These are phyloP conservation scores for Ceratocystis diversiconidia DNA, from an alignment of 2,329 filamentous ascomycete genomes.

Conservation along the genomic window DNA sequence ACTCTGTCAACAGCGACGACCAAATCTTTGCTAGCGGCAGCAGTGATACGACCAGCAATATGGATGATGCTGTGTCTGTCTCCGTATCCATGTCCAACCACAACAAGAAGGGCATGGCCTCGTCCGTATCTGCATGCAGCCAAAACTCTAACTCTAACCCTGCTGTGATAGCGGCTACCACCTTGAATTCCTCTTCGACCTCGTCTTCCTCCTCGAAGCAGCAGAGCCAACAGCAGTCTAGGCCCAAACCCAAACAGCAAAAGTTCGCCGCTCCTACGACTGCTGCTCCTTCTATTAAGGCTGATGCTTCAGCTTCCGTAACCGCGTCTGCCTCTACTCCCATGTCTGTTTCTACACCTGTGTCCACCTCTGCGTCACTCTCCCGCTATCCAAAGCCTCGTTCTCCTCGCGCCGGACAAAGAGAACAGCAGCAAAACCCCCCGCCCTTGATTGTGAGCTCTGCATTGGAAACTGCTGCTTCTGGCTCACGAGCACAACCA, in stretches of 20 bases:
- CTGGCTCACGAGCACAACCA: too few species aligned
- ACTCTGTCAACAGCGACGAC: constrained; percentile 48
- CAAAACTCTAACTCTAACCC: background rate
- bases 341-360: background rate
- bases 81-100: constrained; percentile 37
- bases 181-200: too few species aligned
- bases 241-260: background rate
- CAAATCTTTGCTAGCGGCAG: constrained; percentile 45
- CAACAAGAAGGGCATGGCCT: background rate
- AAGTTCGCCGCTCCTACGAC: background rate
- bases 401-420: background rate
- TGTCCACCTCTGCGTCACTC: background rate
- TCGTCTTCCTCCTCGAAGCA: too few species aligned
- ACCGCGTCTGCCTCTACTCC: constrained; percentile 37
- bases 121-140: background rate
- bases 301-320: constrained; percentile 22
- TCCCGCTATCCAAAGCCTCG: background rate
- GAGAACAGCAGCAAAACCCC: background rate
- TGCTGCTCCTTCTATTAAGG: background rate
- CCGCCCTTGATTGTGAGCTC: constrained; percentile 41
- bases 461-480: constrained; percentile 26
- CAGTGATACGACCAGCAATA: constrained; percentile 41
- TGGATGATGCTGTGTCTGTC: constrained; percentile 37
- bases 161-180: too few species aligned
- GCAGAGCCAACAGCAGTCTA: background rate